Base-by-base conservation (phyloP, 2,329 filamentous ascomycete species). In the Raffaelea ambrosiae region DNA sequence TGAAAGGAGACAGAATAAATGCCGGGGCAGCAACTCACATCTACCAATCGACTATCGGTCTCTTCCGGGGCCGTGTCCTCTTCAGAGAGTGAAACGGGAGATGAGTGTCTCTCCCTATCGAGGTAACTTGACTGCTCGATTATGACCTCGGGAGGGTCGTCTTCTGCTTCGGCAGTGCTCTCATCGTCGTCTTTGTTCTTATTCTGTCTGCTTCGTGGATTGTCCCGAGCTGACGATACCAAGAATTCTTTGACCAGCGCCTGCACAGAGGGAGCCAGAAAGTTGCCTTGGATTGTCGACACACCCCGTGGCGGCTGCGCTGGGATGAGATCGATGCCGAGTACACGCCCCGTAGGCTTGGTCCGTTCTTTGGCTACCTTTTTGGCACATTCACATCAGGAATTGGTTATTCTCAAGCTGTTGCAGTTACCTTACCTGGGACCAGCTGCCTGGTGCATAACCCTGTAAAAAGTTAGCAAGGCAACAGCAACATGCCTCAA, bases 241-340 rank as follows among this genome's bases (percentile, higher is more conserved):
- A 98, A 77, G 59, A 90, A 93, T 5, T 80, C 74, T 62, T 84
- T 83, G 36, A 95, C 83, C 63, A 91, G 78, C 20, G 72, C 75
- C 63, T 86, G 86, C n/a, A 96, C 83, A 2, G 68, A 66, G 0
- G 80, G 75, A 5, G 83, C 85, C 38, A 97, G 71, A 55, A 98
- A 97, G 63, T 98, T 87, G 43, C 94, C 93, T 66, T 98, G 93
- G 49, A 98, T 89, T 2, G 88, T 88, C 23, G 87, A 90, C n/a
- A 95, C 89, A 20, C 93, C 93, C 59, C 78, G 81, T 0, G 93
- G 93, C 5, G 94, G 91, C 62, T 91, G 85, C 0, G 89, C 88
- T 4, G 93, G 93, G 54, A 98, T 88, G 45, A 98, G 77, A 63
- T 98, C 93, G 58, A 98, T 91, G 11, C 93, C 94, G 23, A 98